Base-by-base conservation (phyloP, 2,329 filamentous ascomycete genomes). In the Thermochaetoides dissita region DNA sequence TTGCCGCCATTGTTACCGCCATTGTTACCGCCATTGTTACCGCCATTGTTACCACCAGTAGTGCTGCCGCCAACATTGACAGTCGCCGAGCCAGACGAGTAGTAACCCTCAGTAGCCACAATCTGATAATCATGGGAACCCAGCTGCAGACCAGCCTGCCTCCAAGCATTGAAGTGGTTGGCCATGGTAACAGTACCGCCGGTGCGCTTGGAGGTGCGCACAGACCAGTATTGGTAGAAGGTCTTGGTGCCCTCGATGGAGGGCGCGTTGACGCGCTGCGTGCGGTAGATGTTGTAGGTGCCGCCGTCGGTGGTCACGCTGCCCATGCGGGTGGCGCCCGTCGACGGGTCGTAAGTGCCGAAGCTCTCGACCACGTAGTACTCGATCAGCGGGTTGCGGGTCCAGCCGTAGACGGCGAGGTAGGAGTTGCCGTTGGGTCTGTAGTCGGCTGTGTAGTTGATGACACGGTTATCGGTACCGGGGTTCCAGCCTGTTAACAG, bases 141-240 rank as follows among this genome's bases (percentile, higher is more conserved):
- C 8, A 74, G 53, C 34, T 57, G 59, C 53, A 71, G 54, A 9
- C 69, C 70, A 17, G 55, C 45, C 45, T 56, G 54, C 4, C 53
- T 50, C 71, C 72, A 75, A n/a, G 69, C 69, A 51, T 67, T 60
- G 50, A 75, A 73, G 57, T 74, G 71, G 50, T 64, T 68, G 40
- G 54, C 57, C 34, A 63, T 64, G 29, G 62, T 71, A 46, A 76
- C 65, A n/a, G 62, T 66, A 6, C 72, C 71, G 30, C 65, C 60
- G 17, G 59, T 58, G 34, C 69, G 62, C 62, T 72, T 69, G 43
- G 47, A 52, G 38, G 56, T 54, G 45, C 72, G 63, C 17, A 76
- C 64, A 9, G 63, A 67, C 66, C 66, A 71, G 59, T 63, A 72
- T 58, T 72, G 68, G 51, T 66, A 54, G 49, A 71, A 71, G 49